phyloP scores from a whole-genome alignment of 2,329 filamentous ascomycete genomes.

The Coniochaeta ligniaria region DNA sequence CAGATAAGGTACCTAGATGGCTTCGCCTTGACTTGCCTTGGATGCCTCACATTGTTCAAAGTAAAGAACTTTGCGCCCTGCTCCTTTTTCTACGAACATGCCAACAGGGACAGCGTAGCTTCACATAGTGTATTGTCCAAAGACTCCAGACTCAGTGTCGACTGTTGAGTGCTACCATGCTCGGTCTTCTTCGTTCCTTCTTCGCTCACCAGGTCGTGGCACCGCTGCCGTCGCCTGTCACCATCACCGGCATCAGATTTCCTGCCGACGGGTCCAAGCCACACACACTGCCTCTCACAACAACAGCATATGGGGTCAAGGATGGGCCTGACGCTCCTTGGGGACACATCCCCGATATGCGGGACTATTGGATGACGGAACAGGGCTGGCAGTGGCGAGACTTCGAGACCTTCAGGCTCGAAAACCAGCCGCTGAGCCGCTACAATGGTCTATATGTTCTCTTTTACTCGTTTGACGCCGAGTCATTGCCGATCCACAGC shows the following conservation, averaged over 20 bases:
- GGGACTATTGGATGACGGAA: neutral
- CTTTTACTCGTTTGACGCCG: conserved; percentile 4
- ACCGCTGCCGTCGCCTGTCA: neutral
- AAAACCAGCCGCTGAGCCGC: neutral
- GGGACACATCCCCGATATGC: neutral
- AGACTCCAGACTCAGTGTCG: too few species aligned
- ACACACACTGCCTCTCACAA: neutral
- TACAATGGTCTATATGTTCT: conserved; percentile 3
- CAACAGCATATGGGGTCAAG: neutral
- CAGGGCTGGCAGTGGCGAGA: conserved; percentile 5
- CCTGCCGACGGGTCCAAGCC: neutral
- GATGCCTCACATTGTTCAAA: too few species aligned
- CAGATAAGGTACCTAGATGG: too few species aligned
- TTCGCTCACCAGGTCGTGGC: neutral
- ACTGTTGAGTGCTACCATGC: too few species aligned
- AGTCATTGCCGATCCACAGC: conserved; percentile 1
- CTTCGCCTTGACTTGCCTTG: too few species aligned
- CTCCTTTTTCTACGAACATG: too few species aligned
- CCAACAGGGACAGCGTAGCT: too few species aligned
- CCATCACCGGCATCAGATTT: neutral
- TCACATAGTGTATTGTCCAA: too few species aligned
- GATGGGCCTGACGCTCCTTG: neutral
- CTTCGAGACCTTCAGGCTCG: conserved; percentile 4
- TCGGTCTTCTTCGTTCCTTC: too few species aligned
- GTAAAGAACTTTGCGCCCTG: too few species aligned